phyloP scores from a whole-genome alignment of 805 yeast genomes.

The Candida sphagnicola region DNA sequence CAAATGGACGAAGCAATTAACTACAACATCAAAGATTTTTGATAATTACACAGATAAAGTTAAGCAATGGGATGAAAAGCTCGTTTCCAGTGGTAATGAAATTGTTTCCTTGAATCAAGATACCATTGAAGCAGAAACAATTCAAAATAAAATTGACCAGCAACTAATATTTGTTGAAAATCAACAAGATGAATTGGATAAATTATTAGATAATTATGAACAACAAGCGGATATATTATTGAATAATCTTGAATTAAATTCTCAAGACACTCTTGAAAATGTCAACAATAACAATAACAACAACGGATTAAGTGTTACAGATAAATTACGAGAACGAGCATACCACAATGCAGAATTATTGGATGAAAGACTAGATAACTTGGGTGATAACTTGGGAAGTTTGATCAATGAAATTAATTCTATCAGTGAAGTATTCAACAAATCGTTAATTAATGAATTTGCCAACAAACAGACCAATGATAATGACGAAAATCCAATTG shows the following conservation, averaged over 20 bases:
- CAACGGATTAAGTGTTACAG: constrained; percentile 49
- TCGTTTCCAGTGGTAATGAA: constrained; percentile 83
- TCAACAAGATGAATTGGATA: constrained; percentile 90
- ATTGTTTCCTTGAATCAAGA: constrained; percentile 74
- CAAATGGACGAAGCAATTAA: constrained; percentile 87
- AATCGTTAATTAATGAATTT: constrained; percentile 42
- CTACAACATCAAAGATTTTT: constrained; percentile 70
- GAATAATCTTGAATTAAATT: constrained; percentile 30
- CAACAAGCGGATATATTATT: constrained; percentile 56
- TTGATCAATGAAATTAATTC: constrained; percentile 79
- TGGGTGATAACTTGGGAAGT: constrained; percentile 73
- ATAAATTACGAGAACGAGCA: constrained; percentile 85
- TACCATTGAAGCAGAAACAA: constrained; percentile 76
- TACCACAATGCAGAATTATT: constrained; percentile 82
- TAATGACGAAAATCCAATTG: constrained; percentile 38
- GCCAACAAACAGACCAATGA: constrained; percentile 7
- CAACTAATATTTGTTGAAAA: constrained; percentile 79
- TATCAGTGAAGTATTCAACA: constrained; percentile 76
- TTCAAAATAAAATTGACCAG: constrained; percentile 84
- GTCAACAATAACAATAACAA: constrained; percentile 15
- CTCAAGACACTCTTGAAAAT: constrained; percentile 10
- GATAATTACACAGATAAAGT: constrained; percentile 70
- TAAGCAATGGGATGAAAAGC: constrained; percentile 78
- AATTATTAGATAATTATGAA: constrained; percentile 78
- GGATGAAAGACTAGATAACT: constrained; percentile 72